These are phyloP conservation scores for Proliferodiscus dingleyae DNA, from an alignment of 2,329 filamentous ascomycete genomes.

Conservation along the genomic window DNA sequence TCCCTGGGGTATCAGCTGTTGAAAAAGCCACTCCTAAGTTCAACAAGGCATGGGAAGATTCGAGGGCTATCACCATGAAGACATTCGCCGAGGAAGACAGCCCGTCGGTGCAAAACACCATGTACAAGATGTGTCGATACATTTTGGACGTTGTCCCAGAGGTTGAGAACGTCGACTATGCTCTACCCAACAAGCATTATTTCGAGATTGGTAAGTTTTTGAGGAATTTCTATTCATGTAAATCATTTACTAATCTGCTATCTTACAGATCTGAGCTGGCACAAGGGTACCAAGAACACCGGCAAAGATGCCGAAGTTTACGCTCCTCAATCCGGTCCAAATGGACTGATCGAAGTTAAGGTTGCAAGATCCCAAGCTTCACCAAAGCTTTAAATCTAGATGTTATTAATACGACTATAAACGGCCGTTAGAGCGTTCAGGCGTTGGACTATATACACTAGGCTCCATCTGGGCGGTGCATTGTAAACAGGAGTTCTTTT, in stretches of 20 bases:
- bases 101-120: conserved; percentile 90
- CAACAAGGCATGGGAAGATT: conserved; percentile 70
- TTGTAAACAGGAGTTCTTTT: conserved; percentile 13
- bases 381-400: conserved; percentile 24
- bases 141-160: conserved; percentile 73
- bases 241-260: conserved; percentile 8
- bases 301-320: conserved; percentile 95
- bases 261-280: conserved; percentile 80
- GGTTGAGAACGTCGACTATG: conserved; percentile 70
- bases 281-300: conserved; percentile 91
- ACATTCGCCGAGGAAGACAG: conserved; percentile 87
- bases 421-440: conserved; percentile 3
- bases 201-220: conserved; percentile 77
- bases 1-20: conserved; percentile 63
- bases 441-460: background rate
- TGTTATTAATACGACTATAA: background rate
- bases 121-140: conserved; percentile 96
- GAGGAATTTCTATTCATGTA: conserved; percentile 11
- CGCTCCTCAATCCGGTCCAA: conserved; percentile 86
- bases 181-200: conserved; percentile 96
- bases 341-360: conserved; percentile 92
- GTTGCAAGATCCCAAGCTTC: conserved; percentile 52
- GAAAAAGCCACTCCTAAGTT: conserved; percentile 61
- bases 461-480: conserved; percentile 1
- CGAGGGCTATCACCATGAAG: conserved; percentile 82